phyloP scores from a whole-genome alignment of 768 basidiomycete genomes.

The Lentinula lateritia region DNA sequence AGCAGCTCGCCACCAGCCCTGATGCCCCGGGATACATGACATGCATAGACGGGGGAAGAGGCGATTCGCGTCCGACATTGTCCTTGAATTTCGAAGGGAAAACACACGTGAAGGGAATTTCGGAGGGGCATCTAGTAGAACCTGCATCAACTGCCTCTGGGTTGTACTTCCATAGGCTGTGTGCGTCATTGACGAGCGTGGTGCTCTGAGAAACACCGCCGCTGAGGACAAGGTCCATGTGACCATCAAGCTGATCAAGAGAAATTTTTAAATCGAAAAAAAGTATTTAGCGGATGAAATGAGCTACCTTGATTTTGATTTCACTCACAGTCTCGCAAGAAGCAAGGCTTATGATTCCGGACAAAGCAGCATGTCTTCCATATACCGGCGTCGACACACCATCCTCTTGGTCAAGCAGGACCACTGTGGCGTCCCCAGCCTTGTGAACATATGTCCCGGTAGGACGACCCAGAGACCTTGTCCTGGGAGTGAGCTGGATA shows the following conservation, averaged over 20 bases:
- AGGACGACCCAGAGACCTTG: conserved; percentile 16
- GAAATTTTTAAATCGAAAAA: not conserved
- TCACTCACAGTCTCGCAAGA: conserved; percentile 30
- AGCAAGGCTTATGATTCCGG: conserved; percentile 38
- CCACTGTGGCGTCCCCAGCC: conserved; percentile 32
- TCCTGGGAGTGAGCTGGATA: conserved; percentile 43
- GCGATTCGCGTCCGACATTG: not conserved
- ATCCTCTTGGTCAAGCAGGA: conserved; percentile 42
- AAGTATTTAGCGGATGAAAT: conserved; percentile 5
- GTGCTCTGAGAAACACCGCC: conserved; percentile 31
- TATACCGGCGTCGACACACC: conserved; percentile 34
- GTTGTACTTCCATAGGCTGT: conserved; percentile 28
- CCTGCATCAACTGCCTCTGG: not conserved
- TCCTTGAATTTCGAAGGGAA: conserved; percentile 7
- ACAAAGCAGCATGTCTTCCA: conserved; percentile 34
- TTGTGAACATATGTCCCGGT: conserved; percentile 36
- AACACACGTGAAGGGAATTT: conserved; percentile 14
- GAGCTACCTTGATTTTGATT: conserved; percentile 39
- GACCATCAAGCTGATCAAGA: conserved; percentile 33
- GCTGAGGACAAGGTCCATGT: conserved; percentile 31
- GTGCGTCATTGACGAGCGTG: conserved; percentile 24
- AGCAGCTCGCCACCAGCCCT: conserved; percentile 31
- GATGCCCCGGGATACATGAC: conserved; percentile 17
- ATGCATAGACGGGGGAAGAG: conserved; percentile 9
- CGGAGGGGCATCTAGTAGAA: conserved; percentile 19